Evolutionary conservation across 192 early-diverging fungal genomes (phyloP), one percentile per base, ranked within the genome.

Genomic region (Spizellomyces punctatus): DNA sequence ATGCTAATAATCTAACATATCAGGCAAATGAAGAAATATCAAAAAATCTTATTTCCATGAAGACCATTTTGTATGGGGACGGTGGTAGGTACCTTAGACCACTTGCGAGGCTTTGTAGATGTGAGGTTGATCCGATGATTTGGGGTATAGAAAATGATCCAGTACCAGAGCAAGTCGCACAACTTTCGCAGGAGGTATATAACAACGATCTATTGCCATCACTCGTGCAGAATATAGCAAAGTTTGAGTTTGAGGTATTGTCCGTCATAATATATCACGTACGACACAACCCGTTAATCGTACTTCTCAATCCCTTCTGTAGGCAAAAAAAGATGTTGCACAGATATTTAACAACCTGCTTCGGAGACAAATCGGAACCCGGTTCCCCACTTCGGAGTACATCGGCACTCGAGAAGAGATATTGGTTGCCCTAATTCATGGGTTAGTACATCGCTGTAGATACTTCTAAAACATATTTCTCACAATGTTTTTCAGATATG

Each of bases 291-390:
- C 27, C 27, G 27, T 36, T 19, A 54, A 54, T 54, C 52, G 1
- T 19, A 54, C 27, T 3, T 36, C 54, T 19, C 46, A 75, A 64
- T 5, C 45, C 60, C 6, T 14, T 12, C 52, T 14, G 4, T 57
- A 91, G 91, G 93, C 93, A 63, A 92, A 93, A 77, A 99, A 99
- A 84, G 98, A 99, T 73, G 96, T 98, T 22, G 91, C 93, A 67
- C 91, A 94, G 76, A 97, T 99, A 69, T 98, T 98, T 81, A 96
- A 96, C 76, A 96, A 95, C 69, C 86, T 99, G 60, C 85, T 99
- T 57, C 87, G 96, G 69, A 86, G 98, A 71, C 92, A 95, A 77
- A 94, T 98, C 73, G 96, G 95, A 50, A 88, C 93, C 6, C 89
- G 96, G 64, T 94, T 92, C 74, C 98, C 98, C 10, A 99, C 96